phyloP scores from a whole-genome alignment of 805 yeast genomes.

The Ogataea trehaloabstinens region DNA sequence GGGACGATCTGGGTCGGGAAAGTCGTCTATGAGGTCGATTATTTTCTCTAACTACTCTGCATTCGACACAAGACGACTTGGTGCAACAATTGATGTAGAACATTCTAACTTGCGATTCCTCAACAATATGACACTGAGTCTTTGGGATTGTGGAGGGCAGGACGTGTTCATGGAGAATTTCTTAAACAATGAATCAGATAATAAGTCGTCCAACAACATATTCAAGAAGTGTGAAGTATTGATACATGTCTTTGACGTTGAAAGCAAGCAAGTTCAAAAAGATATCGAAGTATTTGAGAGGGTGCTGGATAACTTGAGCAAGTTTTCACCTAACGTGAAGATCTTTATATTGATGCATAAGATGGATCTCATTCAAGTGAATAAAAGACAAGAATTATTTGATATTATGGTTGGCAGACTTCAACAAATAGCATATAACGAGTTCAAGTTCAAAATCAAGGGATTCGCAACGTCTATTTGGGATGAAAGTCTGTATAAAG shows the following conservation, averaged over 20 bases:
- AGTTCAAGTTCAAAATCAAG: conserved; percentile 58
- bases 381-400: conserved; percentile 80
- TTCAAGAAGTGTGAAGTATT: conserved; percentile 94
- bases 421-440: conserved; percentile 63
- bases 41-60: conserved; percentile 96
- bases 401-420: conserved; percentile 80
- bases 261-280: conserved; percentile 83
- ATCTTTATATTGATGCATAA: conserved; percentile 90
- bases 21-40: conserved; percentile 95
- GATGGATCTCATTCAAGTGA: conserved; percentile 91
- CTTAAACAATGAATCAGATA: conserved; percentile 45
- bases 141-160: conserved; percentile 99
- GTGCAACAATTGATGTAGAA: conserved; percentile 98
- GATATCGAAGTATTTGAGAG: conserved; percentile 90
- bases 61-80: conserved; percentile 89
- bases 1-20: conserved; percentile 97
- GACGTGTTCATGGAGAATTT: conserved; percentile 96
- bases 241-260: conserved; percentile 95
- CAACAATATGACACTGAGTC: conserved; percentile 90
- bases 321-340: conserved; percentile 86
- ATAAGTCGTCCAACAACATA: conserved; percentile 65
- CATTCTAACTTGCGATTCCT: conserved; percentile 90
- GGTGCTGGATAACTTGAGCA: conserved; percentile 75
- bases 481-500: conserved; percentile 94
- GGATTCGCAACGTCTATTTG: conserved; percentile 96